These are phyloP conservation scores for Mycena pura DNA, from an alignment of 768 basidiomycete species.

Conservation along the genomic window DNA sequence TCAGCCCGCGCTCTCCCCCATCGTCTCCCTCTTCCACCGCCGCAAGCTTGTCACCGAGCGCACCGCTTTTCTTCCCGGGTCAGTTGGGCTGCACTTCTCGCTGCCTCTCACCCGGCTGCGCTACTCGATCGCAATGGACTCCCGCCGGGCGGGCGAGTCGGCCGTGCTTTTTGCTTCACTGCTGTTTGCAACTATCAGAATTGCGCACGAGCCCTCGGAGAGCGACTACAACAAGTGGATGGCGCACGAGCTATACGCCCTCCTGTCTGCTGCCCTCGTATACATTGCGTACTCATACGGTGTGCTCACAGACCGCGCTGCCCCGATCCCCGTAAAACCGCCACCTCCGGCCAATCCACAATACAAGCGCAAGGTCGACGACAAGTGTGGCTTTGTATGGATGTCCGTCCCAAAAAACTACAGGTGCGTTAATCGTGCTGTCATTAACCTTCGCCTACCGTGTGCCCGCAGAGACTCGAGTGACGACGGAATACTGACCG, in stretches of 20 bases:
- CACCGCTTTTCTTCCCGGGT: conserved; percentile 54
- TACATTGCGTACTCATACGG: conserved; percentile 71
- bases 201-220: conserved; percentile 44
- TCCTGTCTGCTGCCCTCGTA: conserved; percentile 59
- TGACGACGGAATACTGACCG: conserved; percentile 88
- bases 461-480: conserved; percentile 69
- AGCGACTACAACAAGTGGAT: conserved; percentile 49
- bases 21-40: conserved; percentile 51
- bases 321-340: conserved; percentile 1
- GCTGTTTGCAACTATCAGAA: conserved; percentile 58
- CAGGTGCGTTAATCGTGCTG: conserved; percentile 56
- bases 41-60: conserved; percentile 39
- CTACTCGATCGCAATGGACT: conserved; percentile 64
- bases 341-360: not conserved
- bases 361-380: conserved; percentile 32
- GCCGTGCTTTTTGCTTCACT: conserved; percentile 70
- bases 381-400: conserved; percentile 78
- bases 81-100: conserved; percentile 50
- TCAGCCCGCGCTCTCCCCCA: conserved; percentile 43
- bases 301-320: conserved; percentile 38
- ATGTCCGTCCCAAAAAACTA: conserved; percentile 93
- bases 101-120: conserved; percentile 47
- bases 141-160: conserved; percentile 68
- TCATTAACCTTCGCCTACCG: too few species aligned
- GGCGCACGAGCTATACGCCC: conserved; percentile 65